These are phyloP conservation scores for Backusella parvicylindrica DNA, from an alignment of 192 early-diverging fungal species.

Conservation along the genomic window DNA sequence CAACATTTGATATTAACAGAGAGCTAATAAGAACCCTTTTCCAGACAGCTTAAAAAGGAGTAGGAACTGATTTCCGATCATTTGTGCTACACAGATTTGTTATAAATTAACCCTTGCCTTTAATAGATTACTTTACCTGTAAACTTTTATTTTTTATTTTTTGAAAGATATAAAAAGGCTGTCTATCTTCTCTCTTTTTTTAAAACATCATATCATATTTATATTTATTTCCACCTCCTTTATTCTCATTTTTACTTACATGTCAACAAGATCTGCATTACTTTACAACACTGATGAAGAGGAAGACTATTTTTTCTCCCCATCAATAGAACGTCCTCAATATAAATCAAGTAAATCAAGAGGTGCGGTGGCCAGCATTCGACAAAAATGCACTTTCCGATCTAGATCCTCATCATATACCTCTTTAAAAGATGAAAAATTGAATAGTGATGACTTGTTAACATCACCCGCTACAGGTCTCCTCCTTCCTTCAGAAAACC, in stretches of 20 bases:
- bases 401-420: not conserved
- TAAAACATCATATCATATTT: too few relatives aligned
- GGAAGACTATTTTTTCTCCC: not conserved
- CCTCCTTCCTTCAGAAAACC: not conserved
- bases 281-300: not conserved
- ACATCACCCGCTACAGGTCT: not conserved
- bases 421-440: not conserved
- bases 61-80: constrained; percentile 1
- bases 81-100: not conserved
- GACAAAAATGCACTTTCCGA: not conserved
- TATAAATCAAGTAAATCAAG: constrained; percentile 3
- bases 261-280: not conserved
- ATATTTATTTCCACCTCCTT: not conserved
- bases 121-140: not conserved
- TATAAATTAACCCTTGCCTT: not conserved
- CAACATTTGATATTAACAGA: not conserved
- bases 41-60: not conserved
- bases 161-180: not conserved
- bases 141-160: not conserved
- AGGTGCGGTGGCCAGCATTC: not conserved
- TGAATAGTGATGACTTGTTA: not conserved
- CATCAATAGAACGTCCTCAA: not conserved
- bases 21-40: not conserved
- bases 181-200: not conserved
- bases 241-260: not conserved